Conservation (phyloP, 805 yeast genomes). For the Candida palmyrensis region DNA sequence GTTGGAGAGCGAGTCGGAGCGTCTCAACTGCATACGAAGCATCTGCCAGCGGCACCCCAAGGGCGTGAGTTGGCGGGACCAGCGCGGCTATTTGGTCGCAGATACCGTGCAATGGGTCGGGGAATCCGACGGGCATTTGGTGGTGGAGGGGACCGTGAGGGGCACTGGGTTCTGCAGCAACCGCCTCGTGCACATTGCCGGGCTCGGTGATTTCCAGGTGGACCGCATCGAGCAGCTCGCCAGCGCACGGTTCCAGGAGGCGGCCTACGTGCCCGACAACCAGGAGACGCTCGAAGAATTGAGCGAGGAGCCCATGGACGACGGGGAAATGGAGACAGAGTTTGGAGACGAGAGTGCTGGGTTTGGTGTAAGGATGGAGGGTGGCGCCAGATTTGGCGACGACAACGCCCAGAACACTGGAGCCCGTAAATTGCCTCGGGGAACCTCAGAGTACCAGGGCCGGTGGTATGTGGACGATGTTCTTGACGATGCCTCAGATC, state of each 20-base stretch:
- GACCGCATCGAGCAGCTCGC: slow-evolving; percentile 54
- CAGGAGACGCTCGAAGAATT: slow-evolving; percentile 59
- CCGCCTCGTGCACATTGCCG: slow-evolving; percentile 80
- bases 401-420: slow-evolving; percentile 15
- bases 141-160: slow-evolving; percentile 78
- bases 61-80: slow-evolving; percentile 85
- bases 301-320: slow-evolving; percentile 48
- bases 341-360: slow-evolving; percentile 16
- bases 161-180: slow-evolving; percentile 80
- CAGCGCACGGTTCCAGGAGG: slow-evolving; percentile 9
- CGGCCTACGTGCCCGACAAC: slow-evolving; percentile 23
- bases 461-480: slow-evolving; percentile 66
- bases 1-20: slow-evolving; percentile 62
- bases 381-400: slow-evolving; percentile 44
- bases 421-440: slow-evolving; percentile 49
- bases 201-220: slow-evolving; percentile 82
- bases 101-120: slow-evolving; percentile 48
- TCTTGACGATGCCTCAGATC: slow-evolving; percentile 36
- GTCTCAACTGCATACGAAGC: slow-evolving; percentile 65
- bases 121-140: slow-evolving; percentile 34
- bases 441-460: slow-evolving; percentile 73
- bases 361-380: slow-evolving; percentile 56
- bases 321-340: slow-evolving; percentile 22
- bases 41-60: slow-evolving; percentile 85
- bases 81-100: slow-evolving; percentile 83